Evolutionary conservation across 2,329 filamentous ascomycete genomes (phyloP).

Genomic region (Colletotrichum limetticola): DNA sequence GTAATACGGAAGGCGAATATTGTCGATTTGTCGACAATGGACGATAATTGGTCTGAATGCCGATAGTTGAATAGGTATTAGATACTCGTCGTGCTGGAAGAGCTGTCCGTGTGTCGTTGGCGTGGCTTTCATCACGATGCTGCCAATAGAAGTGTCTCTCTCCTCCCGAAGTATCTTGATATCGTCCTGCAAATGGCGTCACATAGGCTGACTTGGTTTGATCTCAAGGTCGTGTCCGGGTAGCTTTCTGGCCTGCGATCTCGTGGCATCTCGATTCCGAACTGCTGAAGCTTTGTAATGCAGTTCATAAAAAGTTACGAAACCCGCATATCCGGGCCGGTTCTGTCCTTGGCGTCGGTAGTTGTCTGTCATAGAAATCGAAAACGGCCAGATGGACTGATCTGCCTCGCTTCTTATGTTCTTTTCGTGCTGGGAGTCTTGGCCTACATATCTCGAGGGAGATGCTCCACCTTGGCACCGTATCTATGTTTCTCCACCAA

Average conservation of each 20-base stretch:
- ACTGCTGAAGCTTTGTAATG: neutral
- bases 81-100: neutral
- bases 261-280: neutral
- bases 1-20: constrained; percentile 46
- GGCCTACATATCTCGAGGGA: constrained; percentile 21
- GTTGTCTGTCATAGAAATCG: constrained; percentile 17
- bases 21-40: constrained; percentile 51
- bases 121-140: neutral
- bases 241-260: neutral
- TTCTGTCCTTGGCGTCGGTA: constrained; percentile 12
- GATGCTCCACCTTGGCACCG: constrained; percentile 17
- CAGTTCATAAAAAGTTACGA: neutral
- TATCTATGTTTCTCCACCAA: constrained; percentile 32
- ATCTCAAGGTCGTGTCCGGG: neutral
- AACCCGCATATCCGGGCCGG: constrained; percentile 28
- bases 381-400: constrained; percentile 15
- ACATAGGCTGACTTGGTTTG: neutral
- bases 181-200: neutral
- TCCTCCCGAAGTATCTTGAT: neutral
- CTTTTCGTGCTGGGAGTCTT: constrained; percentile 8
- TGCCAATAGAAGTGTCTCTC: neutral
- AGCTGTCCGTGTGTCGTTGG: neutral
- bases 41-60: constrained; percentile 50
- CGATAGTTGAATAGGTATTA: constrained; percentile 42
- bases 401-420: constrained; percentile 31